Percentiles rank a stretch among this genome's conserved stretches.
These are phyloP conservation scores for Phaeosphaeria sp. DNA, from an alignment of 2,329 filamentous ascomycete genomes.

Conservation along the genomic window DNA sequence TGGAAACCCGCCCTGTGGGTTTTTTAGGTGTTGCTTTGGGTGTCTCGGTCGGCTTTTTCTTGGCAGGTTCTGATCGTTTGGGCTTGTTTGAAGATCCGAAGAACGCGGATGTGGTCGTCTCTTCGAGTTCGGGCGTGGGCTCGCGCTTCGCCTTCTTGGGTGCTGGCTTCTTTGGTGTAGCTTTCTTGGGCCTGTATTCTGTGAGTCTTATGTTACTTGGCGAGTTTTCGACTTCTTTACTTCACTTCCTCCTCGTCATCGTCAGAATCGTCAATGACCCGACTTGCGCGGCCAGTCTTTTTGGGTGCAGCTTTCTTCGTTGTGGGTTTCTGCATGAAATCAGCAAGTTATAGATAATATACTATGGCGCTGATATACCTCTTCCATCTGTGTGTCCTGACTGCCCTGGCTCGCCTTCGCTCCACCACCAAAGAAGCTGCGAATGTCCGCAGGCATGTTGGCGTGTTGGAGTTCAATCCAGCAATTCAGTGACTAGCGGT, in stretches of 20 bases:
- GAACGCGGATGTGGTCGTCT: slow-evolving; percentile 68
- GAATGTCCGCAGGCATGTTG: slow-evolving; percentile 83
- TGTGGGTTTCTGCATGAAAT: slow-evolving; percentile 29
- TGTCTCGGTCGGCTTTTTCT: slow-evolving; percentile 39
- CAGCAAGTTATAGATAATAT: slow-evolving; percentile 5
- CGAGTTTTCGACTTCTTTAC: slow-evolving; percentile 40
- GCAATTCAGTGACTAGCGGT: background rate
- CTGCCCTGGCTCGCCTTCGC: slow-evolving; percentile 62
- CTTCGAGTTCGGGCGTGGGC: slow-evolving; percentile 58
- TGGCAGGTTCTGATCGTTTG: slow-evolving; percentile 55
- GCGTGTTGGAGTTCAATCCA: too few species aligned
- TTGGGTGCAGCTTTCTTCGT: slow-evolving; percentile 49
- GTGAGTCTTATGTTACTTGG: background rate
- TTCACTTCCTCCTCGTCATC: slow-evolving; percentile 63
- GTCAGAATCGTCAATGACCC: slow-evolving; percentile 72
- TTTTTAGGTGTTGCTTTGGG: slow-evolving; percentile 48
- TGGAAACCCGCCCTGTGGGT: slow-evolving; percentile 38
- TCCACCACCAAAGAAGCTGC: slow-evolving; percentile 87
- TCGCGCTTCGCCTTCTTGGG: slow-evolving; percentile 64
- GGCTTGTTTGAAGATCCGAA: slow-evolving; percentile 66
- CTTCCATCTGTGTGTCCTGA: slow-evolving; percentile 41
- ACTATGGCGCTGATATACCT: slow-evolving; percentile 26
- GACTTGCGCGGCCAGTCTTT: slow-evolving; percentile 48
- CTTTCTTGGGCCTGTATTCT: slow-evolving; percentile 44
- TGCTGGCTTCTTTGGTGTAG: slow-evolving; percentile 63